phyloP scores from a whole-genome alignment of 352 stramenopile genomes.

The Globisporangium recalcitrans region DNA sequence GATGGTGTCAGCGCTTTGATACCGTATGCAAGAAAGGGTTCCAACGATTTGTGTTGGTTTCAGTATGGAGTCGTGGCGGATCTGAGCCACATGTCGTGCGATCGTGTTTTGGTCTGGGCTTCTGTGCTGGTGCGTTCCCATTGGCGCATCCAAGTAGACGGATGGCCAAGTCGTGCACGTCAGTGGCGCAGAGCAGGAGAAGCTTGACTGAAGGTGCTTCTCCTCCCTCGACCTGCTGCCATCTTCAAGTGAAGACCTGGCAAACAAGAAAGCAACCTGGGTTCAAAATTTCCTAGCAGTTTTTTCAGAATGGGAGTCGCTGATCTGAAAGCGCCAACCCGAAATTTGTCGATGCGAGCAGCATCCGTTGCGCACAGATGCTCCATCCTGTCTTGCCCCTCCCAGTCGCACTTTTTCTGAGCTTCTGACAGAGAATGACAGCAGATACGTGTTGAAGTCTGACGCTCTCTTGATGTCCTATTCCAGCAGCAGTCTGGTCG shows the following conservation, averaged over 20 bases:
- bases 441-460: background rate
- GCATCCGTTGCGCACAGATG: background rate
- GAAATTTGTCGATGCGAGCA: background rate
- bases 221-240: background rate
- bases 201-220: background rate
- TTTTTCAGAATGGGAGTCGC: background rate
- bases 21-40: no score
- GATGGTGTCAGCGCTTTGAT: background rate
- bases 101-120: background rate
- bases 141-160: slow-evolving; percentile 10
- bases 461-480: background rate
- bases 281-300: background rate
- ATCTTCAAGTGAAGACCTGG: background rate
- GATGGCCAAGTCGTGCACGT: slow-evolving; percentile 5
- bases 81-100: slow-evolving; percentile 7
- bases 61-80: background rate
- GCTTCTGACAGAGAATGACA: background rate
- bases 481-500: background rate
- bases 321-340: background rate
- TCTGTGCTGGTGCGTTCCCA: slow-evolving; percentile 9
- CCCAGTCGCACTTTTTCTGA: background rate
- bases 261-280: background rate
- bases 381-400: background rate
- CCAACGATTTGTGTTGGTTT: background rate
- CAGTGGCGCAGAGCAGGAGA: background rate